These are phyloP conservation scores for Trichoderma sp. DNA, from an alignment of 2,329 filamentous ascomycete species.

Conservation along the genomic window DNA sequence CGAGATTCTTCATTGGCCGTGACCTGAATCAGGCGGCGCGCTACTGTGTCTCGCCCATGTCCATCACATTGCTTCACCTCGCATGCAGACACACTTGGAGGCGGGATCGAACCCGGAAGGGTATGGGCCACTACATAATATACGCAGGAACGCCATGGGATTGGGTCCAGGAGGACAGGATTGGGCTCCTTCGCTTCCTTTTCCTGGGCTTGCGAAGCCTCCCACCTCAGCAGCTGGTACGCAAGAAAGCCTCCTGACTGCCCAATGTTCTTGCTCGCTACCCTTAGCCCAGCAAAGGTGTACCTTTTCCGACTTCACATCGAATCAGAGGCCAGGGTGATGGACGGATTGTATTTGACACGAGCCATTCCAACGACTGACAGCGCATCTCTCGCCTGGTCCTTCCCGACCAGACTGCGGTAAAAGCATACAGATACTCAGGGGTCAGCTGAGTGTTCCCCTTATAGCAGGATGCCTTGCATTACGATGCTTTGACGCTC, in stretches of 20 bases:
- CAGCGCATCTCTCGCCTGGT: no score
- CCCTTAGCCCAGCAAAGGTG: not conserved
- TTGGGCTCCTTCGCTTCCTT: constrained; percentile 1
- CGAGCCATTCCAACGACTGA: not conserved
- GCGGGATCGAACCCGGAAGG: constrained; percentile 13
- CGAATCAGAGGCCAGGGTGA: not conserved
- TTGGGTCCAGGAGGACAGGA: not conserved
- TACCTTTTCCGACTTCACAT: not conserved
- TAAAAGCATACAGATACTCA: not conserved
- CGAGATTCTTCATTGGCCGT: constrained; percentile 21
- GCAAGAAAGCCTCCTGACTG: not conserved
- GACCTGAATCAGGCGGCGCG: constrained; percentile 14
- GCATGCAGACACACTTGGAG: constrained; percentile 13
- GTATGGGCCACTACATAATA: not conserved
- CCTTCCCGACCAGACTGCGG: no score
- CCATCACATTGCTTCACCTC: constrained; percentile 26
- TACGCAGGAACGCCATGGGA: not conserved
- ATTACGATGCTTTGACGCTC: not conserved
- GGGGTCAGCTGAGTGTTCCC: no score
- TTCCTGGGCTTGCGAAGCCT: not conserved
- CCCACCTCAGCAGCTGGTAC: not conserved
- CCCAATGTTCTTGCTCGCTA: not conserved
- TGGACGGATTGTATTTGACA: not conserved
- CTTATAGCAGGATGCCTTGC: no score
- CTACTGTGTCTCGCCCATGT: constrained; percentile 29